Base-by-base conservation (phyloP, 768 basidiomycete genomes). In the Cystofilobasidium ferigula region DNA sequence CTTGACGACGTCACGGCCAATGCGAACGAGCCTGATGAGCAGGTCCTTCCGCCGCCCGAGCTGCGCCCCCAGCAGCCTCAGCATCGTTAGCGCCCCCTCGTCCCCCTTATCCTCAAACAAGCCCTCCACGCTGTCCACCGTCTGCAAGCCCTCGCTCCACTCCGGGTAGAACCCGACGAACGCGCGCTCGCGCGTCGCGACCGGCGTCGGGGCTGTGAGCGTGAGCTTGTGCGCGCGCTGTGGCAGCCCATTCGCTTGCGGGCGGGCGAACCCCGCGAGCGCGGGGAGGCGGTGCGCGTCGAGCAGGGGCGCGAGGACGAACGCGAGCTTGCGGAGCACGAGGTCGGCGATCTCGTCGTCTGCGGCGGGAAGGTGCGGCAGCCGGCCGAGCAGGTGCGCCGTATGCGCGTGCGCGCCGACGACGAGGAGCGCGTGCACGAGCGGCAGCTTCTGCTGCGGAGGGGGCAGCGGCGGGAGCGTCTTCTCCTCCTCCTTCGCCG, bases 121-220 rank as follows among this genome's bases (percentile, higher is more conserved):
- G 71, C 94, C 91, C 48, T 85, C 85, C 58, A 84, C 73, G 0
- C 79, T 78, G 9, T 78, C 76, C 73, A 86, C 86, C 35, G 84
- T 70, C 6, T 88, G 88, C 35, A 93, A 78, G 57, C 81, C 80
- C 53, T 86, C 82, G 18, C 77, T 74, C 92, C 92, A 97, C 63
- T 84, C 80, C 16, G 89, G 87, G 74, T 86, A 94, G 81, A 95
- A 97, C 80, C 89, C 95, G 7, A 89, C 82, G 71, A 89, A 94
- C 59, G 86, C 84, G n/a, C 81, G 81, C 3, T 79, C 81, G 62
- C 78, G 82, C 26, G 89, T 92, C 70, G 83, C 81, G 0, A 88
- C 86, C 30, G 93, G 92, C 16, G 83, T 82, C 3, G 93, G 93
- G 1, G 87, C 86, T 75, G 82, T 82, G 4, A 87, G 76, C 0